Conservation (phyloP, 2,329 filamentous ascomycete species). For the Neonectria sp. region DNA sequence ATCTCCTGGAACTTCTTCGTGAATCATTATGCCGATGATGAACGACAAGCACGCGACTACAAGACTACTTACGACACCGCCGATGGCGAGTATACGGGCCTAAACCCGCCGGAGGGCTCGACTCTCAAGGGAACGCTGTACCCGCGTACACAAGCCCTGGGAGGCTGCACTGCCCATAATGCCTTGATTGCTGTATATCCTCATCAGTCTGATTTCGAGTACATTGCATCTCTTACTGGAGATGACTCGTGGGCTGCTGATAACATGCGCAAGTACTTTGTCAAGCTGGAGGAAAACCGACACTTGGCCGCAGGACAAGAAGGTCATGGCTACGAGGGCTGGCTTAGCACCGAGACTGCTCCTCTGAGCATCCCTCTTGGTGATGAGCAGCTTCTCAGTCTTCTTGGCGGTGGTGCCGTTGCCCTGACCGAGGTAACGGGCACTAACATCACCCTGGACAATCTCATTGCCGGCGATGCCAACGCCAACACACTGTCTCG, state of each 20-base stretch:
- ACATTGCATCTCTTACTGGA: constrained; percentile 68
- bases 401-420: constrained; percentile 42
- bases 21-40: constrained; percentile 71
- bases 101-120: constrained; percentile 57
- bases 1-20: constrained; percentile 76
- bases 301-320: constrained; percentile 60
- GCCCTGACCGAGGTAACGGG: constrained; percentile 50
- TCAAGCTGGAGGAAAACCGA: constrained; percentile 66
- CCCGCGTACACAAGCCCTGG: constrained; percentile 62
- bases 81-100: constrained; percentile 66
- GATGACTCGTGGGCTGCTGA: constrained; percentile 68
- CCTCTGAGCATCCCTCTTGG: constrained; percentile 65
- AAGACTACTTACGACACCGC: constrained; percentile 72
- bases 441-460: constrained; percentile 48
- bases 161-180: constrained; percentile 72
- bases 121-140: constrained; percentile 62
- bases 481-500: constrained; percentile 62
- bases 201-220: constrained; percentile 71
- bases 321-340: constrained; percentile 72
- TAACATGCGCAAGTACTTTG: constrained; percentile 72
- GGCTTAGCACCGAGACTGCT: constrained; percentile 67
- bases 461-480: constrained; percentile 63
- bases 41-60: constrained; percentile 67
- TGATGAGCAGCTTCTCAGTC: constrained; percentile 68
- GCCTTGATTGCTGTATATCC: constrained; percentile 73